Base-by-base conservation (phyloP, 1,284 basidiomycete species). In the Grifola frondosa region DNA sequence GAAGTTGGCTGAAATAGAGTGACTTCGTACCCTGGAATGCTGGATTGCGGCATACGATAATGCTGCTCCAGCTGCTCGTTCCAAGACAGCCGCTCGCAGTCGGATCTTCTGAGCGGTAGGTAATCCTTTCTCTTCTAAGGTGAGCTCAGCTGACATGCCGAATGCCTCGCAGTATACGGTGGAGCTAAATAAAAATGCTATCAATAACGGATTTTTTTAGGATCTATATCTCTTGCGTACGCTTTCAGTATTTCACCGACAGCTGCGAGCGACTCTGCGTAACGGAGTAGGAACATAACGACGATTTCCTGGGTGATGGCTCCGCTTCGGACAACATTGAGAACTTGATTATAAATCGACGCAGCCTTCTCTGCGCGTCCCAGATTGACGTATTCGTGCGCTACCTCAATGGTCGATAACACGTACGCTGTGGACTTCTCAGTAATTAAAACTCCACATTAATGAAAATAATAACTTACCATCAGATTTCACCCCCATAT, bases 321-420 rank as follows among this genome's bases (percentile, higher is more conserved):
- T 3, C 64, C 64, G 29, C 59, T 65, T 36, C 71, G 69, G 16
- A 81, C 64, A 6, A 71, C 54, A 23, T 69, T 71, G 13, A 78
- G 65, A 2, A 76, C 74, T 38, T 78, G 80, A 8, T 67, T 70
- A 54, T 90, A 87, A 12, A 92, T 74, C 1, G 66, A 62, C 1
- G 68, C 70, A 0, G 91, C 90, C 30, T 84, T 78, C 34, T 77
- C 76, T 1, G 70, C 65, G 62, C 87, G 90, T 3, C 93, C 92
- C 1, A 96, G 73, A 33, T 76, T 78, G 26, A 83, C 68, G 56
- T 92, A 91, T 57, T 92, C 87, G 34, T 80, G 73, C 0, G 86
- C 91, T 2, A 95, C 74, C 23, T 84, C 78, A 2, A 84, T 68
- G 1, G 86, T 90, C 1, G 80, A 68, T 1, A 67, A 63, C 8